Conservation (phyloP, 2,329 filamentous ascomycete species). For the Chrysosporium keratinophilum region DNA sequence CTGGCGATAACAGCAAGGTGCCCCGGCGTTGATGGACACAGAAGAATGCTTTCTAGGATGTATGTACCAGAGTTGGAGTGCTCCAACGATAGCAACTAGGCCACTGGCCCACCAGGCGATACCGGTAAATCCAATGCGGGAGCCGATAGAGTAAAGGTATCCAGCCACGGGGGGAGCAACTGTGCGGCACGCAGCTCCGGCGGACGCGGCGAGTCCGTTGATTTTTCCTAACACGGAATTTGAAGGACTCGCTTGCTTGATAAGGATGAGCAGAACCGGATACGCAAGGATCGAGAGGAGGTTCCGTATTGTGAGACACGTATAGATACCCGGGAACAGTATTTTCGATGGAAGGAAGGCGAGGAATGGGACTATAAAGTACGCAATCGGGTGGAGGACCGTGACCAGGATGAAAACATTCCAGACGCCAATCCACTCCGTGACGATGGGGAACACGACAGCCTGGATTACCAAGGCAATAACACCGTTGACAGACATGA, state of each 20-base stretch:
- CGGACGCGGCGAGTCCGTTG: constrained; percentile 61
- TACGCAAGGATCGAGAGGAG: constrained; percentile 59
- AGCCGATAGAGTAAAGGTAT: constrained; percentile 54
- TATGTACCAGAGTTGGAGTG: constrained; percentile 48
- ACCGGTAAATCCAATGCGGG: constrained; percentile 48
- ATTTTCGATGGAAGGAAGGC: constrained; percentile 46
- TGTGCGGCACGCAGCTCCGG: constrained; percentile 60
- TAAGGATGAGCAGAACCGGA: constrained; percentile 57
- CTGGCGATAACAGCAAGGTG: constrained; percentile 11
- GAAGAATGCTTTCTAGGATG: constrained; percentile 38
- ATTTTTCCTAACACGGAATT: constrained; percentile 56
- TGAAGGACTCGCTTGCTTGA: constrained; percentile 60
- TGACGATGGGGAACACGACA: constrained; percentile 56
- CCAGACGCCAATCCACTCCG: constrained; percentile 57
- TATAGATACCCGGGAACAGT: constrained; percentile 54
- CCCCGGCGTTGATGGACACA: constrained; percentile 26
- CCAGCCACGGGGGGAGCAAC: constrained; percentile 59
- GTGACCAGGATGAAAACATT: constrained; percentile 55
- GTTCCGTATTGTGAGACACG: constrained; percentile 55
- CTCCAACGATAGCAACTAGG: constrained; percentile 46
- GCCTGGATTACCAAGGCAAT: constrained; percentile 65
- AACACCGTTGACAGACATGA: constrained; percentile 59
- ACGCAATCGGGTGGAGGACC: constrained; percentile 55
- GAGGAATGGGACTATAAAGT: constrained; percentile 59
- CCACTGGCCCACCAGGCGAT: constrained; percentile 54